Percentiles rank a stretch among this genome's conserved stretches.
Evolutionary conservation across 805 yeast genomes (phyloP).

Genomic region (Cyberlindnera maritima): DNA sequence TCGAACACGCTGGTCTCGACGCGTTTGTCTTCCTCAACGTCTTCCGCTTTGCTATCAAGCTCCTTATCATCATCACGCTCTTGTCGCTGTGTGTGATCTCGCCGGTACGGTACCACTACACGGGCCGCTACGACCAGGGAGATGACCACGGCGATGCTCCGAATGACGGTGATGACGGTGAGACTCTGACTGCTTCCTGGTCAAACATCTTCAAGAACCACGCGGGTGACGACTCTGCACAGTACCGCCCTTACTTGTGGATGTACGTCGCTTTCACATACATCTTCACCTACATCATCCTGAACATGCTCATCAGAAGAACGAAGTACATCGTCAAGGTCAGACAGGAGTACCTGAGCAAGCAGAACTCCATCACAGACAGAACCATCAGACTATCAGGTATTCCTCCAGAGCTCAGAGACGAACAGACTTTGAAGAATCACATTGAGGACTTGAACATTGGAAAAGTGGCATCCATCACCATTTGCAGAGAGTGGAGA

Average conservation of each 20-base stretch:
- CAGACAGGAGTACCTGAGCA: slow-evolving; percentile 80
- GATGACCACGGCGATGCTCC: slow-evolving; percentile 27
- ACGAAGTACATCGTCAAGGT: slow-evolving; percentile 71
- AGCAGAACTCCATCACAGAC: slow-evolving; percentile 86
- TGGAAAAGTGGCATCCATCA: slow-evolving; percentile 74
- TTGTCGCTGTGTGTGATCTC: slow-evolving; percentile 75
- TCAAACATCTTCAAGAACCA: slow-evolving; percentile 30
- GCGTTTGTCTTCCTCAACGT: slow-evolving; percentile 90
- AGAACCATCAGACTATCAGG: slow-evolving; percentile 87
- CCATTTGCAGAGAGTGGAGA: slow-evolving; percentile 87
- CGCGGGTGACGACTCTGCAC: slow-evolving; percentile 30
- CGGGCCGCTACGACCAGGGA: slow-evolving; percentile 74
- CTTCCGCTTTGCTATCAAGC: slow-evolving; percentile 81
- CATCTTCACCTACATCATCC: slow-evolving; percentile 69
- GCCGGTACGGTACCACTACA: slow-evolving; percentile 78
- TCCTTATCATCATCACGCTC: slow-evolving; percentile 59
- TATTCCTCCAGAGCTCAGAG: slow-evolving; percentile 78
- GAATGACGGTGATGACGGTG: slow-evolving; percentile 4
- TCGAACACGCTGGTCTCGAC: slow-evolving; percentile 90
- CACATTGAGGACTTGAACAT: slow-evolving; percentile 78
- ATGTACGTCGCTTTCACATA: slow-evolving; percentile 85
- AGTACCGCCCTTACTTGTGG: slow-evolving; percentile 67
- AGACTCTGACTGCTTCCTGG: slow-evolving; percentile 21
- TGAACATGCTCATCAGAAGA: slow-evolving; percentile 59
- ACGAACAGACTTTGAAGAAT: slow-evolving; percentile 62